phyloP scores from a whole-genome alignment of 2,329 filamentous ascomycete genomes.

The Didymella pinodella region DNA sequence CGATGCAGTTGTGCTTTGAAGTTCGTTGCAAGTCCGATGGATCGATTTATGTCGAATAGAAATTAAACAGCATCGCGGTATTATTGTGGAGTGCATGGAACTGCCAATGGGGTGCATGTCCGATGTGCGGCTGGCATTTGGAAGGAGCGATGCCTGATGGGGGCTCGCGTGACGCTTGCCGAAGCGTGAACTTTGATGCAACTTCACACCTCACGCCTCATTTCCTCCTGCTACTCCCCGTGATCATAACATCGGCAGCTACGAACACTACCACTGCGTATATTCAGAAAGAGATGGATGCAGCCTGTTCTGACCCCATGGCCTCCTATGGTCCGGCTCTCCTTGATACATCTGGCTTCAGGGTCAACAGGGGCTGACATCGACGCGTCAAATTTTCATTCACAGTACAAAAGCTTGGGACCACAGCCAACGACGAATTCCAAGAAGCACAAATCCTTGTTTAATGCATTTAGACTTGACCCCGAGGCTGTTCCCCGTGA shows the following conservation, averaged over 20 bases:
- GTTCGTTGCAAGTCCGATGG: neutral
- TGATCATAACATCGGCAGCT: no score
- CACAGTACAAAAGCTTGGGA: neutral
- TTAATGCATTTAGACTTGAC: neutral
- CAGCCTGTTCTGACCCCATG: neutral
- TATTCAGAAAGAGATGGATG: neutral
- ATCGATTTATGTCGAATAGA: constrained; percentile 2
- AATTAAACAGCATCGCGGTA: neutral
- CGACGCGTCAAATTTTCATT: neutral
- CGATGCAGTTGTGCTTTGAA: neutral
- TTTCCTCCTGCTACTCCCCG: neutral
- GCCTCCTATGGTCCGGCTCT: neutral
- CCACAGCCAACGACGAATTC: neutral
- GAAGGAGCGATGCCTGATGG: constrained; percentile 17
- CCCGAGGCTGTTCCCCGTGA: neutral
- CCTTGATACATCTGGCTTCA: neutral
- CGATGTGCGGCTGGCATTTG: constrained; percentile 10
- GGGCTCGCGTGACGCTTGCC: constrained; percentile 14
- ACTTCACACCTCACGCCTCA: constrained; percentile 16
- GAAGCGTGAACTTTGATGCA: constrained; percentile 13
- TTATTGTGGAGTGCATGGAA: constrained; percentile 18
- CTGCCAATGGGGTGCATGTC: constrained; percentile 13
- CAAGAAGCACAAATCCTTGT: neutral
- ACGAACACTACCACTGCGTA: neutral
- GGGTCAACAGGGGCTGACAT: neutral